Evolutionary conservation across 1,139 yeast species (phyloP), one percentile per base, ranked within the genome.

Genomic region (Diutina scorzettiae): DNA sequence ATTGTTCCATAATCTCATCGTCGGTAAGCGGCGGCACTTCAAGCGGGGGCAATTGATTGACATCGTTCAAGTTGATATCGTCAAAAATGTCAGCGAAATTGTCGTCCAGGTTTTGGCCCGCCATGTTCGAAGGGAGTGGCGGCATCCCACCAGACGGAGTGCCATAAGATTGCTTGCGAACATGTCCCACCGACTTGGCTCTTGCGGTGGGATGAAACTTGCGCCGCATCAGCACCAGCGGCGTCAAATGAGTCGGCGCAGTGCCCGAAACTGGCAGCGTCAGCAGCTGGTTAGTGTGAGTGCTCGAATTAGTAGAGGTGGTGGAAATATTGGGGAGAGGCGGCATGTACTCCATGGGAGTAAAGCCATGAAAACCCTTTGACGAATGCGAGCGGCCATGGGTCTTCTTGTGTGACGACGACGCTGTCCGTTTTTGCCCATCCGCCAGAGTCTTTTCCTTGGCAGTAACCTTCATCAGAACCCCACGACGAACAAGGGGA

Each of bases 111-210:
- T 68, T 68, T 49, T 67, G 73, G 16, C 58, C 56, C 49, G 57
- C 71, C 62, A 58, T 55, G 2, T 57, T 42, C 43, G 65, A 65
- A n/a, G 84, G 80, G 43, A 73, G 63, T 53, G 49, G 27, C 46
- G 42, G 40, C 58, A 53, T 23, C 54, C 50, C 29, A 17, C 49
- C 45, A 50, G 72, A 64, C 3, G 28, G 24, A 5, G 4, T 18
- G 5, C 37, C 37, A 23, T 34, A 21, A 12, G 81, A 70, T 45
- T 78, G 81, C 52, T 78, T 79, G 51, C 86, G 73, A 29, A 75
- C 73, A 56, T 84, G 93, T 17, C 95, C 95, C 46, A 85, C 78
- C 16, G 95, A 82, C 55, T 84, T 85, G 3, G 95, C 95, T 52
- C 95, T 73, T 0, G 95, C 95, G 16, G 87, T 78, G 25, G 95